Base-by-base conservation (phyloP, 1,284 basidiomycete genomes). In the Phellopilus nigrolimitatus region DNA sequence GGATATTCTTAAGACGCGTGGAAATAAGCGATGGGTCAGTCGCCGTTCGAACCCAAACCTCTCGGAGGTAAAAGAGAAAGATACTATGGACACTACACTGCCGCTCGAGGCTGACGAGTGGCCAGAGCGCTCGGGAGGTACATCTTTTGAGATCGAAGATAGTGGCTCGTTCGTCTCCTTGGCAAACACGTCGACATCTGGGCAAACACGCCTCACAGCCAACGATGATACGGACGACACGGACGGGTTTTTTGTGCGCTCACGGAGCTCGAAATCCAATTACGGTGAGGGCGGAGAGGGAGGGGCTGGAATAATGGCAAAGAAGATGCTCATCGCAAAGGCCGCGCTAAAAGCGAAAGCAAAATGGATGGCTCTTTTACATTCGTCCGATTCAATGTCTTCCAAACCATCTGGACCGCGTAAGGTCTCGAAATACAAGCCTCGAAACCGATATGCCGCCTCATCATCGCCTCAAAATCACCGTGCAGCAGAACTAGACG, bases 321-420 rank as follows among this genome's bases (percentile, higher is more conserved):
- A 71, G 55, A 77, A 74, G 51, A 56, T 70, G n/a, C 69, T 68
- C 53, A 56, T 76, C 17, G 61, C 68, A 7, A 62, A 65, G 21
- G 74, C 74, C n/a, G 79, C 74, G 8, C 72, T 74, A 50, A 82
- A 77, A 58, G 78, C 78, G 25, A 85, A 80, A 60, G 64, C 70
- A 27, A 83, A 79, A 62, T 82, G 77, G 76, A 62, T 78, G 33
- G 62, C 76, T 3, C 56, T 83, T 9, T 56, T 83, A 7, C 71
- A 72, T 13, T 65, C 75, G 12, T 59, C 34, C 15, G n/a, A n/a
- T n/a, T n/a, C n/a, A 50, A 41, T 7, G 25, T 12, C 15, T 44
- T 21, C 21, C n/a, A 9, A 25, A n/a, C 39, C 27, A 13, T 17
- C 37, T 10, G 6, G 22, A 5, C 7, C 5, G 19, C 33, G 39